Conservation (phyloP, 768 basidiomycete genomes). For the Suillus occidentalis region DNA sequence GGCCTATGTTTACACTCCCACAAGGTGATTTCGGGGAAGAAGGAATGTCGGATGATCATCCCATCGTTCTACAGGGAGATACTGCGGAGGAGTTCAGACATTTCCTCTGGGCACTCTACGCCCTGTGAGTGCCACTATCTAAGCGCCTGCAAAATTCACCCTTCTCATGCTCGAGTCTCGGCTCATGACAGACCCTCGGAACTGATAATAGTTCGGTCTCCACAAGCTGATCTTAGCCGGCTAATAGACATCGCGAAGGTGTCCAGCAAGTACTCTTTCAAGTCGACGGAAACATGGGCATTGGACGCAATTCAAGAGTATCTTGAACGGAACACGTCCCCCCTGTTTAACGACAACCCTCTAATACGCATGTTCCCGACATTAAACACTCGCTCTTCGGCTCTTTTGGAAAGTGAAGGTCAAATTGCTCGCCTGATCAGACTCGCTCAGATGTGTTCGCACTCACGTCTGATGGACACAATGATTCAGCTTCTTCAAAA, state of each 20-base stretch:
- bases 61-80: conserved; percentile 64
- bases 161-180: conserved; percentile 2
- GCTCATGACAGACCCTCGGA: conserved; percentile 56
- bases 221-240: conserved; percentile 49
- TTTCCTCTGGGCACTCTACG: conserved; percentile 78
- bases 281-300: conserved; percentile 71
- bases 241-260: conserved; percentile 65
- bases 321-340: conserved; percentile 57
- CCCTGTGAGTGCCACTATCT: conserved; percentile 48
- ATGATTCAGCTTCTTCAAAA: conserved; percentile 59
- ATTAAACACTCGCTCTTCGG: conserved; percentile 31
- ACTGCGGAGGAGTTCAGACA: conserved; percentile 64
- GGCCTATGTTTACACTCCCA: conserved; percentile 66
- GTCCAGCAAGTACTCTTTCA: conserved; percentile 75
- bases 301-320: conserved; percentile 72
- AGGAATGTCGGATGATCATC: conserved; percentile 63
- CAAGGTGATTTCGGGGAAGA: conserved; percentile 51
- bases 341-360: conserved; percentile 46
- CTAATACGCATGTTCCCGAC: conserved; percentile 24
- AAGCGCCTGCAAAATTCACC: neutral
- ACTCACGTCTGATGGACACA: conserved; percentile 57
- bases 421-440: conserved; percentile 61
- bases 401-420: conserved; percentile 39
- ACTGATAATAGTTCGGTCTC: conserved; percentile 46
- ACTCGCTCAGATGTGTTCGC: conserved; percentile 67